Conservation (phyloP, 768 basidiomycete species). For the Asterophora lycoperdoides region DNA sequence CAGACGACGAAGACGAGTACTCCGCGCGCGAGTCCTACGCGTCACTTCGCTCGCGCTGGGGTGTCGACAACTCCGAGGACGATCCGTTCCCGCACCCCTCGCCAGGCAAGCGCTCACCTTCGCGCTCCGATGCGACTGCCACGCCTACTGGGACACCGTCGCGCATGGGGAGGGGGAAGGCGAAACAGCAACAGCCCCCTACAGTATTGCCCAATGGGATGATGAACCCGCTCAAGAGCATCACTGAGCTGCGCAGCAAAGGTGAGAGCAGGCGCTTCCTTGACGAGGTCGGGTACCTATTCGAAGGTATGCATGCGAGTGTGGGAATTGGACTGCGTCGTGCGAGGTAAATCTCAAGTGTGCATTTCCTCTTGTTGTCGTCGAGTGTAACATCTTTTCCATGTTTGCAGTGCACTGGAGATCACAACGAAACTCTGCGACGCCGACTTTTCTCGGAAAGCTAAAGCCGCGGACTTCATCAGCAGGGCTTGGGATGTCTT, state of each 20-base stretch:
- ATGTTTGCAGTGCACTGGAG: conserved; percentile 58
- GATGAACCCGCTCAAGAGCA: conserved; percentile 75
- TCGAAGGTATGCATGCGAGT: conserved; percentile 66
- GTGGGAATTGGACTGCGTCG: conserved; percentile 54
- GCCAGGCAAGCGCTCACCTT: conserved; percentile 28
- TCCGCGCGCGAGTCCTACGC: conserved; percentile 68
- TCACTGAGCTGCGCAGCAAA: conserved; percentile 75
- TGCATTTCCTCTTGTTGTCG: no score
- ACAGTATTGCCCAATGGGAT: conserved; percentile 44
- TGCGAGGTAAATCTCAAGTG: conserved; percentile 46
- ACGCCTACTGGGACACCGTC: conserved; percentile 35
- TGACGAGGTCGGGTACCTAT: conserved; percentile 81
- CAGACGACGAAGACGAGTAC: conserved; percentile 46
- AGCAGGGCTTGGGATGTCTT: conserved; percentile 66
- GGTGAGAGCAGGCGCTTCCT: conserved; percentile 77
- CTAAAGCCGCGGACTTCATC: conserved; percentile 73
- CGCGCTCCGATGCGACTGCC: conserved; percentile 29
- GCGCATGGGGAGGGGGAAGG: conserved; percentile 34
- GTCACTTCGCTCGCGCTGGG: conserved; percentile 73
- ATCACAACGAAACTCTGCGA: conserved; percentile 73
- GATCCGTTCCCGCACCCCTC: conserved; percentile 58
- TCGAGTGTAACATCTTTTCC: no score
- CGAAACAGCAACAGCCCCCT: conserved; percentile 24
- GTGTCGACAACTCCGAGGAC: conserved; percentile 76
- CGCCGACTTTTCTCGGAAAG: conserved; percentile 70